phyloP scores from a whole-genome alignment of 108 stramenopile species.

The Mediolabrus comicus region DNA sequence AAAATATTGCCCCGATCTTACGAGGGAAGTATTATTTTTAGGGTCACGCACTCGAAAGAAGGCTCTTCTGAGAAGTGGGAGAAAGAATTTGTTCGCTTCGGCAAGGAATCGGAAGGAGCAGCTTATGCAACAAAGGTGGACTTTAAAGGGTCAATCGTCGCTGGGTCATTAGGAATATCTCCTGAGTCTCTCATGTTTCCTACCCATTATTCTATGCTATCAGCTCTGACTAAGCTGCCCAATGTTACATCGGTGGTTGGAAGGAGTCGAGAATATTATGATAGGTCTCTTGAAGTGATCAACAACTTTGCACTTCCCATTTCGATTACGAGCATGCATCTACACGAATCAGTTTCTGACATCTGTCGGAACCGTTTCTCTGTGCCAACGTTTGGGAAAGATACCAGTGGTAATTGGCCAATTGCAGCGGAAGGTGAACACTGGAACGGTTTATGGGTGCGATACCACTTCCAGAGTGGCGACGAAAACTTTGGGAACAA shows the following conservation, averaged over 20 bases:
- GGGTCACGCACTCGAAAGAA: neutral
- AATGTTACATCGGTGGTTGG: neutral
- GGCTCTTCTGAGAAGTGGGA: conserved; percentile 18
- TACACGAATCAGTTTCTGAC: conserved; percentile 10
- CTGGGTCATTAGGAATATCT: conserved; percentile 28
- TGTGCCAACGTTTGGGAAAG: neutral
- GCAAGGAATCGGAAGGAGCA: neutral
- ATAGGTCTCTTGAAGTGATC: conserved; percentile 28
- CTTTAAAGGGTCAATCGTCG: conserved; percentile 28
- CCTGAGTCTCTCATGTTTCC: conserved; percentile 42
- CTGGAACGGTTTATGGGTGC: conserved; percentile 26
- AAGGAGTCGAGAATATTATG: conserved; percentile 20
- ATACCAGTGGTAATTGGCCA: neutral
- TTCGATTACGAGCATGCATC: conserved; percentile 11
- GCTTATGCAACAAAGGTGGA: conserved; percentile 21
- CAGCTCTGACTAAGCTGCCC: neutral
- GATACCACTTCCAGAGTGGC: conserved; percentile 19
- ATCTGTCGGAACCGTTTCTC: conserved; percentile 25
- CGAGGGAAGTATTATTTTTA: conserved; percentile 30
- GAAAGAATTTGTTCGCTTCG: conserved; percentile 6
- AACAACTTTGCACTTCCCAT: conserved; percentile 46
- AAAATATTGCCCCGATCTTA: conserved; percentile 18
- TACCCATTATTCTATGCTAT: conserved; percentile 14
- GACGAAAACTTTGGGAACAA: neutral
- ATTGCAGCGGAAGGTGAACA: conserved; percentile 12